Evolutionary conservation across 345 rosid species (phyloP), one percentile per base, ranked within the genome.

Genomic region (rapeseed (Brassica napus)): DNA sequence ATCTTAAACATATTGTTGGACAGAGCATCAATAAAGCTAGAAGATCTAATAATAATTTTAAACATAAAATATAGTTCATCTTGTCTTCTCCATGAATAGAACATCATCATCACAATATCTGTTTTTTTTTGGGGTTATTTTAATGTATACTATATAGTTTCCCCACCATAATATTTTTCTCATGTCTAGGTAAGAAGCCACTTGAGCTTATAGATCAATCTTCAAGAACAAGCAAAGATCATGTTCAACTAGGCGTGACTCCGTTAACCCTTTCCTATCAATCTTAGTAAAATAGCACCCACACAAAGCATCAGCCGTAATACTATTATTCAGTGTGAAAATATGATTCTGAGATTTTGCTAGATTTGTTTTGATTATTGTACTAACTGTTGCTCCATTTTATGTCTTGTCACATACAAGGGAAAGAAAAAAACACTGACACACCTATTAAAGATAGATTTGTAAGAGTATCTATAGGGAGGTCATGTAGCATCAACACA

Each of bases 191-290:
- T 69, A 80, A 65, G 54, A 75, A 75, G 65, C 79, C 83, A 69
- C 80, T 80, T 37, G 54, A 60, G 47, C 69, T 76, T 47, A 44
- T 69, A 75, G 26, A 75, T 75, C 72, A 75, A 64, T 65, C 80
- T 80, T 80, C 83, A 75, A 80, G 71, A 71, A 65, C 80, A 81
- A 57, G 79, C 68, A 80, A 75, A 81, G 72, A 76, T 65, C 77
- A 75, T 75, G 65, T 71, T 81, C 34, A 71, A 55, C 68, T 58
- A 75, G 77, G 77, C 75, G 67, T 80, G 79, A 63, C 75, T 69
- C 35, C 52, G 62, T 49, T 68, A 74, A 12, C 61, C 18, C 74
- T 79, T 68, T 68, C 15, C 28, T 58, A 67, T 67, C 23, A 31
- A 16, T 59, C 59, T 68, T n/a, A 54, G 49, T 11, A 55, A 12